phyloP scores from a whole-genome alignment of 202 grass and related monocot genomes.

The Panicum virgatum region DNA sequence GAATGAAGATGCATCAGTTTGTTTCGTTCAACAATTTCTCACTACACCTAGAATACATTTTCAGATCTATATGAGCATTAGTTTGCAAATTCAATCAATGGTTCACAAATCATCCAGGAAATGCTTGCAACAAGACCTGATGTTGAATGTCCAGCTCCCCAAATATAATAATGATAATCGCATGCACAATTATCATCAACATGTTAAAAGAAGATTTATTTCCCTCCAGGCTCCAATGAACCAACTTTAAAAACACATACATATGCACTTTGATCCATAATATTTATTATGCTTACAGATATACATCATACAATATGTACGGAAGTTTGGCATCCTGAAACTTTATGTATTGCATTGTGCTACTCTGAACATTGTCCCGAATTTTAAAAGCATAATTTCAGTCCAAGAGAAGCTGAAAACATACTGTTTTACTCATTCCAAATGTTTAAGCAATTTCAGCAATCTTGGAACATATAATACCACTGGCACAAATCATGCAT shows the following conservation, averaged over 20 bases:
- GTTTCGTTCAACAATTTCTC: conserved; percentile 2
- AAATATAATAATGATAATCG: not conserved
- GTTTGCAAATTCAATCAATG: not conserved
- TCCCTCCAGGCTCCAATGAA: not conserved
- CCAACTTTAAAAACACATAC: not conserved
- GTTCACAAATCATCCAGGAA: not conserved
- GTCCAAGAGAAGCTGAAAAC: not conserved
- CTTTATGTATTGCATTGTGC: not conserved
- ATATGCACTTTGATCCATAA: not conserved
- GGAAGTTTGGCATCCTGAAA: conserved; percentile 2
- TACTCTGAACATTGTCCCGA: not conserved
- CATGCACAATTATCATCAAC: not conserved
- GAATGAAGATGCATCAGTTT: not conserved
- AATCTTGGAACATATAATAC: not conserved
- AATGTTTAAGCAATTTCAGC: conserved; percentile 1
- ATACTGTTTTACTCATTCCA: not conserved
- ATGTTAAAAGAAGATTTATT: conserved; percentile 20
- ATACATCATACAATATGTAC: not conserved
- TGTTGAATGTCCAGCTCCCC: not conserved
- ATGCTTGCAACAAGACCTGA: not conserved
- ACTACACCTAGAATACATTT: not conserved
- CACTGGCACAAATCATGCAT: not conserved
- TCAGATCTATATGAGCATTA: not conserved
- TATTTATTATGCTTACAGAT: not conserved
- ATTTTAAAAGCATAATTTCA: conserved; percentile 17